Conservation (phyloP, 2,329 filamentous ascomycete genomes). For the Fusarium duplospermum region DNA sequence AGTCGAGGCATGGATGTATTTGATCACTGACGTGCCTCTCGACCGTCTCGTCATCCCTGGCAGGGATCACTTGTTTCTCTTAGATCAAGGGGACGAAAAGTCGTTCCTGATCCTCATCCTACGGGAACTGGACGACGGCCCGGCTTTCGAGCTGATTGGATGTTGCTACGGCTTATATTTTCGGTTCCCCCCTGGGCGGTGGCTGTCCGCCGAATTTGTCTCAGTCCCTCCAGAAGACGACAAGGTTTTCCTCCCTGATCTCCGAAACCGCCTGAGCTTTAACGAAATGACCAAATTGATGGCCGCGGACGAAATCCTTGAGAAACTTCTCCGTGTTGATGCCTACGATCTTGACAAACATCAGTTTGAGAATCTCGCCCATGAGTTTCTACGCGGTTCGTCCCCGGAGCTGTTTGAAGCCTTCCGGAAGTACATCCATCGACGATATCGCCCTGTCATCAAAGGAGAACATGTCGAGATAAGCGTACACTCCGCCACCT, state of each 20-base stretch:
- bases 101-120: background rate
- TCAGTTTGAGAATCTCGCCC: background rate
- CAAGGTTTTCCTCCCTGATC: background rate
- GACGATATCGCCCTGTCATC: background rate
- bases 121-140: background rate
- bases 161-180: background rate
- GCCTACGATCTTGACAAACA: background rate
- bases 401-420: background rate
- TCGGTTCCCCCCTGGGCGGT: background rate
- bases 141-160: background rate
- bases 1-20: background rate
- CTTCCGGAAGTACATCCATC: background rate
- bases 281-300: fast-evolving
- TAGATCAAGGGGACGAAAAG: background rate
- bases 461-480: background rate
- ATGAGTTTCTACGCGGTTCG: background rate
- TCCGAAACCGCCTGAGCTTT: background rate
- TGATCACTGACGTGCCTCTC: background rate
- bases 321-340: background rate
- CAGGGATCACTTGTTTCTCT: background rate
- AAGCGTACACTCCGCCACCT: background rate
- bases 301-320: background rate
- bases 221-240: background rate
- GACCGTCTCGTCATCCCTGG: background rate
- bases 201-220: background rate